These are phyloP conservation scores for Tuber magnatum DNA, from an alignment of 495 filamentous ascomycete species.

Conservation along the genomic window DNA sequence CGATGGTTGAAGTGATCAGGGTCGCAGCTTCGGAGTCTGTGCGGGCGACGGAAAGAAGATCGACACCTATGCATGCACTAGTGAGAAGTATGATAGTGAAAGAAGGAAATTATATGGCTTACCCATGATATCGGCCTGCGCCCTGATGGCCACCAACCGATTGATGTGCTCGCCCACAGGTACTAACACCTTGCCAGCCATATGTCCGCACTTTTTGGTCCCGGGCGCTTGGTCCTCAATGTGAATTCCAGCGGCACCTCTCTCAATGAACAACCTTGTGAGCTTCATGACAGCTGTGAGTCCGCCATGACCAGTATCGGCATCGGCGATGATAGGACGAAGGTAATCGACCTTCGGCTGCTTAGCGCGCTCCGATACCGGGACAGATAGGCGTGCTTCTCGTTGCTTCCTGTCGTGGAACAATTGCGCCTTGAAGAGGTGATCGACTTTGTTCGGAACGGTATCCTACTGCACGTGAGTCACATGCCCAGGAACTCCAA, in stretches of 20 bases:
- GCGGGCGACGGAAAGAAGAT: slow-evolving; percentile 83
- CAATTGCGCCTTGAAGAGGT: slow-evolving; percentile 94
- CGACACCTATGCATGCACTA: slow-evolving; percentile 49
- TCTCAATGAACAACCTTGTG: slow-evolving; percentile 94
- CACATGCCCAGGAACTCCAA: slow-evolving; percentile 25
- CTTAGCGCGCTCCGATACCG: slow-evolving; percentile 62
- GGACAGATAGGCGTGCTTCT: slow-evolving; percentile 78
- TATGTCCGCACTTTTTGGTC: slow-evolving; percentile 99
- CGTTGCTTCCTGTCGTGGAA: slow-evolving; percentile 99
- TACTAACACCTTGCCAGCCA: slow-evolving; percentile 97
- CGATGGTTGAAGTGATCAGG: slow-evolving; percentile 92
- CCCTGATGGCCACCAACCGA: slow-evolving; percentile 89
- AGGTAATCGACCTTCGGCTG: slow-evolving; percentile 87
- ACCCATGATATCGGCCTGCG: slow-evolving; percentile 98
- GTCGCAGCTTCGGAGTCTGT: slow-evolving; percentile 98
- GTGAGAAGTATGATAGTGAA: slow-evolving; percentile 5
- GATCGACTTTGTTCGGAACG: slow-evolving; percentile 94
- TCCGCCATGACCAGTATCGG: slow-evolving; percentile 94
- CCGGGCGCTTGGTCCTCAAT: slow-evolving; percentile 98
- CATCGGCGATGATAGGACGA: slow-evolving; percentile 91
- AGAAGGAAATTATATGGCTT: slow-evolving; percentile 27
- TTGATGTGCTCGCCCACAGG: slow-evolving; percentile 98
- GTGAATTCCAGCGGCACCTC: slow-evolving; percentile 94
- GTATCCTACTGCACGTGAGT: slow-evolving; percentile 60
- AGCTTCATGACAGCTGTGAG: slow-evolving; percentile 98